phyloP scores from a whole-genome alignment of 2,329 filamentous ascomycete genomes.

The Colletotrichum sp. region DNA sequence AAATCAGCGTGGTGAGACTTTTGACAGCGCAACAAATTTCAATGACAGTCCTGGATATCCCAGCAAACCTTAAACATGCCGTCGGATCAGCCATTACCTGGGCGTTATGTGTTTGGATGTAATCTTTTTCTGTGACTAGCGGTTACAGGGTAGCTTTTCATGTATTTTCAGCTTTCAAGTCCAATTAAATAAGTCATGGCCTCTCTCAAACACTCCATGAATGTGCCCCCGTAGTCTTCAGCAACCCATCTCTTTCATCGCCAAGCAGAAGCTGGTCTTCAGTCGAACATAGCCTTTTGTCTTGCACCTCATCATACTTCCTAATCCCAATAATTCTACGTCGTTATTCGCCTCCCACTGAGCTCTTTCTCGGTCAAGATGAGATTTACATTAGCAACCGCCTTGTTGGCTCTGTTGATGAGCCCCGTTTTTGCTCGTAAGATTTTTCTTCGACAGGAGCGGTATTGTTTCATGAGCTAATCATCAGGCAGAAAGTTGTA shows the following conservation, averaged over 20 bases:
- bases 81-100: neutral
- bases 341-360: rapidly evolving
- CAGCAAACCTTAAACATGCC: neutral
- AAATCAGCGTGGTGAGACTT: neutral
- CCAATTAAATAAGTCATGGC: neutral
- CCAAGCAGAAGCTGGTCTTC: neutral
- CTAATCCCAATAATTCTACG: neutral
- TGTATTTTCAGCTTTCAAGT: neutral
- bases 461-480: neutral
- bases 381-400: neutral
- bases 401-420: neutral
- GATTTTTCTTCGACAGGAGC: neutral
- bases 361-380: neutral
- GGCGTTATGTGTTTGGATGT: neutral
- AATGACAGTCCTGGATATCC: neutral
- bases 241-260: neutral
- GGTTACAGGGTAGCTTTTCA: neutral
- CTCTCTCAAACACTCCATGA: neutral
- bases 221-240: neutral
- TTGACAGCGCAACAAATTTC: neutral
- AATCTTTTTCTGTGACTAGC: neutral
- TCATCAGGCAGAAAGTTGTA: neutral
- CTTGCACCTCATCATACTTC: neutral
- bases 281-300: neutral
- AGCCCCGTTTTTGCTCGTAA: neutral